Base-by-base conservation (phyloP, 306 rosid species). In the Morella rubra region DNA sequence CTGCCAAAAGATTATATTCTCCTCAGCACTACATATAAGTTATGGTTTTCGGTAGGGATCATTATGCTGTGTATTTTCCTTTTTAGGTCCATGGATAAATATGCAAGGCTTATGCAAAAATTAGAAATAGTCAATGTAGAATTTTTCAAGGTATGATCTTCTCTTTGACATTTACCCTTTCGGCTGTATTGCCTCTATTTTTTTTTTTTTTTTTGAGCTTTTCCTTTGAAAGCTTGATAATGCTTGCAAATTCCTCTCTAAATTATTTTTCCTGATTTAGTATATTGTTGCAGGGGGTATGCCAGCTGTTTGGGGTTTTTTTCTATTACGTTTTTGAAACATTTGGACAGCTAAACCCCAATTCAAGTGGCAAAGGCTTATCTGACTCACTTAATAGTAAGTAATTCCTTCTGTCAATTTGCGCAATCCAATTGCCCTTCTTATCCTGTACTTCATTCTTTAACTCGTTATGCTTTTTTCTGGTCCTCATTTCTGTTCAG, bases 101-200 rank as follows among this genome's bases (percentile, higher is more conserved):
- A 96, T 84, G 97, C 96, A 78, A 92, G 96, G 89, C 96, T 96
- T 74, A 96, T 92, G 97, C 99, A 89, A 88, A 96, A 91, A 86
- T 82, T 96, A 75, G 96, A 88, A 81, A 85, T 91, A 79, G 87
- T 91, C 53, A 89, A 91, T 59, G 87, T 91, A 73, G 99, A 96
- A 84, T 88, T 96, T 79, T 96, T 96, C 82, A 92, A 87, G 98
- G 99, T 96, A 79, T 66, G 84, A 55, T 73, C 51, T 6, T 56
- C 19, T 83, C 76, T 73, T 44, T 60, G 79, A 69, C 71, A 73
- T 52, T 49, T 42, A 65, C 66, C 75, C 54, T 45, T 74, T 67
- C 71, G 78, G 16, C 49, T 8, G 73, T 8, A 15, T 11, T 0
- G n/a, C 44, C 64, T 75, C 71, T 64, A 46, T 42, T 71, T 53